Percentiles rank a stretch among this genome's conserved stretches.
These are phyloP conservation scores for Taphrina wiesneri DNA, from an alignment of 1,139 yeast genomes.

Conservation along the genomic window DNA sequence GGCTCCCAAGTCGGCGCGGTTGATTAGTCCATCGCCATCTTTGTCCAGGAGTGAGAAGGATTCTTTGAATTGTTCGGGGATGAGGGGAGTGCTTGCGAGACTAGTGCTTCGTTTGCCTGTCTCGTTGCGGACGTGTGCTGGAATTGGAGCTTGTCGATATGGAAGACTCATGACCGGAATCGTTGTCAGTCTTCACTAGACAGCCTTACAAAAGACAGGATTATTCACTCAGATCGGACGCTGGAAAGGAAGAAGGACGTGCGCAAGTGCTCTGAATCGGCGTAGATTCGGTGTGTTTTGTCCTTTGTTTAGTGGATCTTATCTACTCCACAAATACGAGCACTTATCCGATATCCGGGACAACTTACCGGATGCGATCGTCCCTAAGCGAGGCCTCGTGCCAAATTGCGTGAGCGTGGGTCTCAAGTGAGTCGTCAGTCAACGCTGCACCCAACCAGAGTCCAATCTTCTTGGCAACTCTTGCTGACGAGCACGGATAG, in stretches of 20 bases:
- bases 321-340: neutral
- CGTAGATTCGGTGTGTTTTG: neutral
- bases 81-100: constrained; percentile 30
- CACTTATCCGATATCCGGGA: neutral
- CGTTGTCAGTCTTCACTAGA: no score
- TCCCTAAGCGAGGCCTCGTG: neutral
- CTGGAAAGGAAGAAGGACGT: neutral
- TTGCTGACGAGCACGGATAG: neutral
- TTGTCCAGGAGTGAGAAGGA: constrained; percentile 72
- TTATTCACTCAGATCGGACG: no score
- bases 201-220: no score
- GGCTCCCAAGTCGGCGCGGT: constrained; percentile 59
- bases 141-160: neutral
- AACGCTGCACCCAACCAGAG: no score
- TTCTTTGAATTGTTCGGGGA: constrained; percentile 48
- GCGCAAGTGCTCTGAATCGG: neutral
- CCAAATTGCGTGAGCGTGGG: neutral
- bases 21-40: constrained; percentile 71
- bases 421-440: neutral
- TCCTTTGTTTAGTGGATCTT: neutral
- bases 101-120: constrained; percentile 21
- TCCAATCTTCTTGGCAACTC: neutral
- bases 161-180: neutral
- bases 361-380: neutral
- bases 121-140: neutral